Conservation (phyloP, 2,329 filamentous ascomycete species). For the Colletotrichum tabaci region DNA sequence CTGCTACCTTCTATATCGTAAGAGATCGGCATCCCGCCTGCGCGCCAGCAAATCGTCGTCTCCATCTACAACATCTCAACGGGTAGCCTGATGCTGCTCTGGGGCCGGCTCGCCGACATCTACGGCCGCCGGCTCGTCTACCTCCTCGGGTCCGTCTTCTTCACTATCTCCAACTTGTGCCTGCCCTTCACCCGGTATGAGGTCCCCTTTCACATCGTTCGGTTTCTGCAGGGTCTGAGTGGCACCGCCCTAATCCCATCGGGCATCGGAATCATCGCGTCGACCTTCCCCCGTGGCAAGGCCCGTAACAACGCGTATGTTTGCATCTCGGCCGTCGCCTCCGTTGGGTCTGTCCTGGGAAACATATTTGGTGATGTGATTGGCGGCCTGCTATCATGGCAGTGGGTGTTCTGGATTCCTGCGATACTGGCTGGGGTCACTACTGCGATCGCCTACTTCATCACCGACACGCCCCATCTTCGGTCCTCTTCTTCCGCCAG, state of each 20-base stretch:
- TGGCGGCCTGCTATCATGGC: background rate
- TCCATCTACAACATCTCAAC: conserved; percentile 1
- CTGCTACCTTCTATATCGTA: background rate
- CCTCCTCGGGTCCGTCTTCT: background rate
- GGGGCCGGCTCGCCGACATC: background rate
- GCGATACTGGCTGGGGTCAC: background rate
- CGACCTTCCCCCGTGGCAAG: background rate
- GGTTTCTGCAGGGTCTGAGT: background rate
- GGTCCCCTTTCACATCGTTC: background rate
- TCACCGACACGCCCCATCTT: background rate
- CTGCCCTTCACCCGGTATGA: background rate
- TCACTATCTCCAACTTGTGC: background rate
- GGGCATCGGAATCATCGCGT: background rate
- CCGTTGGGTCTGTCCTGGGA: background rate
- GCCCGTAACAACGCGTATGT: background rate
- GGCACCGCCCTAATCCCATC: background rate
- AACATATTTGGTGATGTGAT: background rate
- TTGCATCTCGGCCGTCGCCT: background rate
- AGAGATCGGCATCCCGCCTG: background rate
- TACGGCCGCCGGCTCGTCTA: background rate
- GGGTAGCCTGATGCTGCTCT: background rate
- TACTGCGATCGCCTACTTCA: background rate
- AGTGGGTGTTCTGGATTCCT: background rate
- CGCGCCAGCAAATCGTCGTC: background rate
- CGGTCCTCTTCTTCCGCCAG: background rate